A percentile compares a stretch with the other conserved stretches of the same genome.
phyloP scores from a whole-genome alignment of 1,284 basidiomycete genomes.

The Lignosus rhinocerotis region DNA sequence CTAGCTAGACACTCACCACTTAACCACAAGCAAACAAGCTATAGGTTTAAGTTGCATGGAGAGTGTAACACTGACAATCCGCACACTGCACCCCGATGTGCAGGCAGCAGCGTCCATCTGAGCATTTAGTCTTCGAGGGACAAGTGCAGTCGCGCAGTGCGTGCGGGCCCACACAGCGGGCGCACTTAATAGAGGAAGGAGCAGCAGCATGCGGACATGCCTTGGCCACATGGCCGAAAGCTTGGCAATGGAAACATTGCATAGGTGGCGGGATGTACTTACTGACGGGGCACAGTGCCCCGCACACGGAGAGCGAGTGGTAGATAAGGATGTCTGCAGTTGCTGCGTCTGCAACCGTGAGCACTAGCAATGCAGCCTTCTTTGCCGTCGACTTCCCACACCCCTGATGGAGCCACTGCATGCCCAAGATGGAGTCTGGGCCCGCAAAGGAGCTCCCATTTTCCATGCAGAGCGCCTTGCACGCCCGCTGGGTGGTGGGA shows the following conservation, averaged over 20 bases:
- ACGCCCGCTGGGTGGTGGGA: background rate
- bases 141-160: slow-evolving; percentile 3
- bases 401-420: slow-evolving; percentile 1
- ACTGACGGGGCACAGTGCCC: slow-evolving; percentile 3
- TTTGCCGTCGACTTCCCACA: background rate
- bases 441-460: background rate
- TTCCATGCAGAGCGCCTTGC: background rate
- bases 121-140: slow-evolving; percentile 1
- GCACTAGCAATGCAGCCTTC: background rate
- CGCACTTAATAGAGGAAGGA: slow-evolving; percentile 2
- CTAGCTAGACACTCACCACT: too few relatives aligned
- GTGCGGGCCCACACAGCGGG: slow-evolving; percentile 6
- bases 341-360: background rate
- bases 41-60: too few relatives aligned
- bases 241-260: slow-evolving; percentile 11
- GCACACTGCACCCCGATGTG: slow-evolving; percentile 7
- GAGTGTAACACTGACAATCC: slow-evolving; percentile 4
- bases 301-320: background rate
- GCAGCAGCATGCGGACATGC: slow-evolving; percentile 1
- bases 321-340: background rate
- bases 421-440: background rate
- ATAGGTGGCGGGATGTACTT: slow-evolving; percentile 5
- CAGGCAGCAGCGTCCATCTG: background rate
- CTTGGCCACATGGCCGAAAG: slow-evolving; percentile 11
- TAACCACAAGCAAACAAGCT: too few relatives aligned